Percentiles rank a stretch among this genome's conserved stretches.
These are phyloP conservation scores for Fusarium beomiforme DNA, from an alignment of 2,329 filamentous ascomycete species.

Conservation along the genomic window DNA sequence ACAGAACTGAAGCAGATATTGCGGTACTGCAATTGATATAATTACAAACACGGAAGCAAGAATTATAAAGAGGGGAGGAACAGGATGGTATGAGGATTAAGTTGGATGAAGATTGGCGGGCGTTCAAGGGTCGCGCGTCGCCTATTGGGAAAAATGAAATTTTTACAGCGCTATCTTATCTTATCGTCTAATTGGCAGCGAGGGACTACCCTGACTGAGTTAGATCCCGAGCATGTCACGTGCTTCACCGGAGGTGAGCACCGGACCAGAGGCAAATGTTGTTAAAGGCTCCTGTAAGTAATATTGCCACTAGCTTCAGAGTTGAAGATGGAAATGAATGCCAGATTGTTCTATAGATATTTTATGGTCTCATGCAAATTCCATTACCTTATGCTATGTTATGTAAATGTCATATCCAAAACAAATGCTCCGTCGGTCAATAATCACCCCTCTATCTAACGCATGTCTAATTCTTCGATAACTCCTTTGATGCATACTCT, in stretches of 20 bases:
- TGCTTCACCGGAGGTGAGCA: background rate
- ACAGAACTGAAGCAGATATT: conserved; percentile 1
- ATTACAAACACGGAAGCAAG: conserved; percentile 12
- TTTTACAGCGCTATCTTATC: conserved; percentile 23
- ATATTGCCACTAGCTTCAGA: background rate
- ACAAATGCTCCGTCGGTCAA: background rate
- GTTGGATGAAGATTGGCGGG: conserved; percentile 22
- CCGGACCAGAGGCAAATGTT: background rate
- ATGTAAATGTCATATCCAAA: background rate
- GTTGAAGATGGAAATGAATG: background rate
- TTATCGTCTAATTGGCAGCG: conserved; percentile 10
- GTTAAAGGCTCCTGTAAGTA: background rate
- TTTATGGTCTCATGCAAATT: background rate
- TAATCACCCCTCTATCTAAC: background rate
- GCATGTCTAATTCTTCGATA: conserved; percentile 11
- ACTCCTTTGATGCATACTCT: background rate
- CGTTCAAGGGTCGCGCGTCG: conserved; percentile 28
- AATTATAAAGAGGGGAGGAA: conserved; percentile 9
- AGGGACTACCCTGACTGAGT: background rate
- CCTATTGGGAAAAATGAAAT: conserved; percentile 13
- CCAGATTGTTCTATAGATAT: background rate
- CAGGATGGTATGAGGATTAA: conserved; percentile 8
- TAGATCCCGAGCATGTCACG: conserved; percentile 14
- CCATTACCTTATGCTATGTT: background rate
- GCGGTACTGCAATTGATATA: conserved; percentile 16